Conservation (phyloP, 208 protist species). For the Crithidia mellificae region DNA sequence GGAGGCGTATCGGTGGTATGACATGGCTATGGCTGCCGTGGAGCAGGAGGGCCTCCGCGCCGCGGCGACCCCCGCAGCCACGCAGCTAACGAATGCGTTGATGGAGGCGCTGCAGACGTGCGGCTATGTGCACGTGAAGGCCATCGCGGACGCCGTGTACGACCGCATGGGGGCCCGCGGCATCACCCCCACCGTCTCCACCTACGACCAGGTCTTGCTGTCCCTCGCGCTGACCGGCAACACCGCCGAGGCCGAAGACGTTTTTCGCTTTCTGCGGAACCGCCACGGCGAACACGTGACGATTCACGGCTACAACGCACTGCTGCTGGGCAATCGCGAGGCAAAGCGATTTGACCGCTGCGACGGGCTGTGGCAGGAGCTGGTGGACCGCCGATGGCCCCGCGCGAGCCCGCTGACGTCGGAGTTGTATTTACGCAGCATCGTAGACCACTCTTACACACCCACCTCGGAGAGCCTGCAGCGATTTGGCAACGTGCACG, state of each 20-base stretch:
- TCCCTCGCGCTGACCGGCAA: conserved; percentile 75
- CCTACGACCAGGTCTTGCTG: conserved; percentile 78
- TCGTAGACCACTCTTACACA: conserved; percentile 86
- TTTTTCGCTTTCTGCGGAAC: conserved; percentile 67
- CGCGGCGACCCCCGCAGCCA: conserved; percentile 48
- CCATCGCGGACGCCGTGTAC: conserved; percentile 70
- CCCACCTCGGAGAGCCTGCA: conserved; percentile 70
- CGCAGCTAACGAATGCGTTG: conserved; percentile 74
- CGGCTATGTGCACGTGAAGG: conserved; percentile 73
- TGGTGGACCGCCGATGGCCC: conserved; percentile 83
- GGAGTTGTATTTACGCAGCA: conserved; percentile 86
- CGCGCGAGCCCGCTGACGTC: conserved; percentile 68
- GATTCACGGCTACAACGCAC: conserved; percentile 72
- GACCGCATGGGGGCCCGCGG: conserved; percentile 75
- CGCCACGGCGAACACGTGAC: conserved; percentile 68
- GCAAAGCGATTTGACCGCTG: conserved; percentile 66
- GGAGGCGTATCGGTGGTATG: conserved; percentile 79
- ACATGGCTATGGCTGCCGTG: conserved; percentile 55
- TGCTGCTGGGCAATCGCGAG: conserved; percentile 84
- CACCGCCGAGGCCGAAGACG: conserved; percentile 72
- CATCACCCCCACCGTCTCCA: conserved; percentile 74
- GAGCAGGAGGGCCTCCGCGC: conserved; percentile 17
- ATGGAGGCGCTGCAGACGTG: conserved; percentile 79
- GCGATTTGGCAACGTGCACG: conserved; percentile 77
- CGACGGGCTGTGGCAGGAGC: conserved; percentile 81